Conservation (phyloP, 2,329 filamentous ascomycete genomes). For the Ophiostoma pallidulum region DNA sequence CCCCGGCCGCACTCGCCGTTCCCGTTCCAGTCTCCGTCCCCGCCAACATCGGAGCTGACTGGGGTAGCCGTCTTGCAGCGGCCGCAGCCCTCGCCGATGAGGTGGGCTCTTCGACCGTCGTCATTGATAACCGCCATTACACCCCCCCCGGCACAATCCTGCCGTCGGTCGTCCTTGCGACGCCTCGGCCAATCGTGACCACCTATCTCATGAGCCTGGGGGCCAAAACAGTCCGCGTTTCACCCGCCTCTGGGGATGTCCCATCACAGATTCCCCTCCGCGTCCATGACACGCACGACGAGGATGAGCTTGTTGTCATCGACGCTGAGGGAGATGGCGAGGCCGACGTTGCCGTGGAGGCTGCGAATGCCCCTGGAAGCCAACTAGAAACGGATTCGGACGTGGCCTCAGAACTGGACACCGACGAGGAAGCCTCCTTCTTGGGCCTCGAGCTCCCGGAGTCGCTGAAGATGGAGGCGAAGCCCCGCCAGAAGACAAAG, state of each 20-base stretch:
- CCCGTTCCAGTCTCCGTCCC: no score
- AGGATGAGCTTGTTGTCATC: slow-evolving; percentile 5
- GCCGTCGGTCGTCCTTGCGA: slow-evolving; percentile 10
- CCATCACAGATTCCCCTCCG: not conserved
- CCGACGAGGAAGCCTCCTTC: not conserved
- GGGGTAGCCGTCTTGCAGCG: slow-evolving; percentile 1
- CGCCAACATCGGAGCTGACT: no score
- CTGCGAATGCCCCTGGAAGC: not conserved
- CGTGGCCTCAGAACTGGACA: not conserved
- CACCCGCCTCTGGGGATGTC: not conserved
- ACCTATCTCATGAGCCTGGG: slow-evolving; percentile 16
- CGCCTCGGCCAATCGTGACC: slow-evolving; percentile 14
- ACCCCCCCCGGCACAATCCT: slow-evolving; percentile 1
- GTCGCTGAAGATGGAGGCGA: slow-evolving; percentile 10
- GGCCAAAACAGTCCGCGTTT: not conserved
- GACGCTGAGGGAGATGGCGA: slow-evolving; percentile 2
- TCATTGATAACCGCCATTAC: slow-evolving; percentile 14
- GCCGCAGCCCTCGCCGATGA: slow-evolving; percentile 7
- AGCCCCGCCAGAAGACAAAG: not conserved
- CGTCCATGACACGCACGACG: not conserved
- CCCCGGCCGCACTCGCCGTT: slow-evolving; percentile 3
- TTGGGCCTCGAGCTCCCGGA: not conserved
- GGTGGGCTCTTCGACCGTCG: not conserved
- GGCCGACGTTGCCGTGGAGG: not conserved
- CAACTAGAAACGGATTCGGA: not conserved